Evolutionary conservation across 2,329 filamentous ascomycete species (phyloP), one percentile per base, ranked within the genome.

Genomic region (Aureobasidium sp.): DNA sequence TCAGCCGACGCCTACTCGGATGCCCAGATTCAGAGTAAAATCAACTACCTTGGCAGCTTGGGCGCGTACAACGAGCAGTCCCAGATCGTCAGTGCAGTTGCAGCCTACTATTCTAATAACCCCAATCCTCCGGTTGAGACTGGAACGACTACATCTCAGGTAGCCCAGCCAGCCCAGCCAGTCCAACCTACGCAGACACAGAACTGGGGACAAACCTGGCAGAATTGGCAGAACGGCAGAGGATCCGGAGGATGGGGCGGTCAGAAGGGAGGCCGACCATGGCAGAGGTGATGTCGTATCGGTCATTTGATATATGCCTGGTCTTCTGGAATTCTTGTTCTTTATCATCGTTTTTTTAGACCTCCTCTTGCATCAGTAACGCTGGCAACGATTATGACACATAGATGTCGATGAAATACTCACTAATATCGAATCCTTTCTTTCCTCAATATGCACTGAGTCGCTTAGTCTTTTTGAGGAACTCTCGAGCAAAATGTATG

Each of bases 61-160:
- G 60, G 59, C 2, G 63, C 63, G 15, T 64, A 64, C 50, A 44
- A 57, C 30, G 57, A 64, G 42, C 47, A 30, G 9, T 16, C 50
- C 2, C 27, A 61, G 32, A 39, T 61, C 21, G 29, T 15, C 27
- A 47, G n/a, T 30, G 59, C 59, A 25, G 48, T 53, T n/a, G 48
- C 59, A 25, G 48, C 59, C 0, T 61, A 61, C 32, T 61, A 61
- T 32, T 30, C 48, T 4, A 34, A 30, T 7, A 61, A 61, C 41
- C 59, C 49, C 11, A 45, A 49, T 9, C 44, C 59, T 15, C 36
- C 59, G 2, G 15, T 21, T 13, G 59, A 61, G 37, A 60, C 58
- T 30, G 30, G 58, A 9, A 50, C 36, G 10, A n/a, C 44, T 21
- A 50, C 45, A 16, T n/a, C 44, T 21, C 32, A 47, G 8, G 25